These are phyloP conservation scores for Thinopyrum elongatum DNA, from an alignment of 176 grass and related monocot species.

Conservation along the genomic window DNA sequence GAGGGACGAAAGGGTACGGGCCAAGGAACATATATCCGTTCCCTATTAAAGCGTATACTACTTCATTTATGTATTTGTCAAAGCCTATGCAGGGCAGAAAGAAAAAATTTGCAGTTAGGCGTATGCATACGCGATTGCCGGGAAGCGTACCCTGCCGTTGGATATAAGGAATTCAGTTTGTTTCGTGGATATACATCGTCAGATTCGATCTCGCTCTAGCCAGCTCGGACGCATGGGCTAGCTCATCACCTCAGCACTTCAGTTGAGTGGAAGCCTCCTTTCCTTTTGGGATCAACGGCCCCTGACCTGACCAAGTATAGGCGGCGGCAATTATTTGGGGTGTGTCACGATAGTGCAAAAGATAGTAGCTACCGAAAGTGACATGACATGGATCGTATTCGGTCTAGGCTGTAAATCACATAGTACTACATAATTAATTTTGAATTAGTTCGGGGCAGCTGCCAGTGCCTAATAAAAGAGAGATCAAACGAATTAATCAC, in stretches of 20 bases:
- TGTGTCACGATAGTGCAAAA: background rate
- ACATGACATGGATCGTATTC: no score
- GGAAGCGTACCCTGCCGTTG: conserved; percentile 15
- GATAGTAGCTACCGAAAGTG: background rate
- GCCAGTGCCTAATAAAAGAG: no score
- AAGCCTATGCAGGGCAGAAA: background rate
- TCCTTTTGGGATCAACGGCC: background rate
- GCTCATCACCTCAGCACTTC: background rate
- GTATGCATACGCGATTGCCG: background rate
- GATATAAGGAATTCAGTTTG: conserved; percentile 1
- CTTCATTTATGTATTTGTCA: no score
- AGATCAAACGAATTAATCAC: no score
- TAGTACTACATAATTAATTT: no score
- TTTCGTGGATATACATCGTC: background rate
- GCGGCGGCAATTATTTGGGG: background rate
- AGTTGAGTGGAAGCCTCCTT: background rate
- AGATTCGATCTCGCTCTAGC: background rate
- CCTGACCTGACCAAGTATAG: background rate
- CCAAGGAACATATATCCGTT: no score
- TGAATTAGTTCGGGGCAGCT: no score
- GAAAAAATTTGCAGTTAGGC: background rate
- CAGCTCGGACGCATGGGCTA: conserved; percentile 8
- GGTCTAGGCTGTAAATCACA: no score
- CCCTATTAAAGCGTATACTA: no score
- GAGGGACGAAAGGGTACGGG: no score